These are phyloP conservation scores for Pulveroboletus ravenelii DNA, from an alignment of 768 basidiomycete genomes.

Conservation along the genomic window DNA sequence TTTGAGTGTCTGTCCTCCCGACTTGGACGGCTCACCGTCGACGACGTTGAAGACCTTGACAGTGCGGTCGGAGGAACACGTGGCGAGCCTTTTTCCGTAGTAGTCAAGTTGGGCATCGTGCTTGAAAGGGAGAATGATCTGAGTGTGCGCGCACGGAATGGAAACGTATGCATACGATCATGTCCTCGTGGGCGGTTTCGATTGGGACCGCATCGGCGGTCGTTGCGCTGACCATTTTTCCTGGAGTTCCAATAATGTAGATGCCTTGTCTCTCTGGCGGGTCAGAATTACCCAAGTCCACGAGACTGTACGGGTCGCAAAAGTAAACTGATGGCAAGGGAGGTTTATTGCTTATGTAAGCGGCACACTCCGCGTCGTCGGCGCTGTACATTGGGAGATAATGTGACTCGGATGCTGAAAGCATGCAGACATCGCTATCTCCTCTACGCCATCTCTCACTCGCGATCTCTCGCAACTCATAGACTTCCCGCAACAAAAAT, in stretches of 20 bases:
- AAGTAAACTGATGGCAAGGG: neutral
- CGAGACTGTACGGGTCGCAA: neutral
- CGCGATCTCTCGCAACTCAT: neutral
- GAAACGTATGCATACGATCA: constrained; percentile 64
- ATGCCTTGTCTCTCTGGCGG: neutral
- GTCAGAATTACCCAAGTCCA: no score
- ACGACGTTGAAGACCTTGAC: constrained; percentile 94
- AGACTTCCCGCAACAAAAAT: constrained; percentile 1
- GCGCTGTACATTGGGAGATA: neutral
- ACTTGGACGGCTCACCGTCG: constrained; percentile 73
- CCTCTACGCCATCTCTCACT: neutral
- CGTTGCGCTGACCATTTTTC: constrained; percentile 32
- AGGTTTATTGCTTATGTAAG: neutral
- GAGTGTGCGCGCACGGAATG: neutral
- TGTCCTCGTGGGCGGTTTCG: constrained; percentile 96
- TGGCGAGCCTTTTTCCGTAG: constrained; percentile 94
- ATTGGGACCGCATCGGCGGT: constrained; percentile 73
- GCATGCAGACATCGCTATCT: constrained; percentile 19
- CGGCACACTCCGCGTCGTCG: neutral
- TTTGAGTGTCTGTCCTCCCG: constrained; percentile 68
- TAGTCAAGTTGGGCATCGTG: constrained; percentile 99
- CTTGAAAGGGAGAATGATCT: constrained; percentile 36
- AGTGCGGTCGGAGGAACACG: constrained; percentile 93
- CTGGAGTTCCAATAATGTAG: neutral
- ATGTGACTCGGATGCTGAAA: constrained; percentile 10